Percentiles rank a stretch among this genome's conserved stretches.
phyloP scores from a whole-genome alignment of 2,329 filamentous ascomycete genomes.

The Nigrospora sphaerica region DNA sequence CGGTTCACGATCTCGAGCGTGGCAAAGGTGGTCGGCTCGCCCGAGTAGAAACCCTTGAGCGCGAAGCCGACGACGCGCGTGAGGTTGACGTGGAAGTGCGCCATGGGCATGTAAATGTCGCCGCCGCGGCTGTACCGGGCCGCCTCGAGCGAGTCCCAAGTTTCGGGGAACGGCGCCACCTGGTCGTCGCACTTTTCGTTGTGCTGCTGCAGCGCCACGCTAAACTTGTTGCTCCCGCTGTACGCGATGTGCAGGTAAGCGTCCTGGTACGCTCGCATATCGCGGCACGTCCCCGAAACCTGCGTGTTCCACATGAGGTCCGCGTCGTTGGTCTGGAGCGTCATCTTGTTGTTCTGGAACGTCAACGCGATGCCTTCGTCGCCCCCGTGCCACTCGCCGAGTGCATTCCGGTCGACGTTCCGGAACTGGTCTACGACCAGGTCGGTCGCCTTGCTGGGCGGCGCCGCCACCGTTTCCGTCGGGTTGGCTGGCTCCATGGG shows the following conservation, averaged over 20 bases:
- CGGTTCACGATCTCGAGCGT: slow-evolving; percentile 53
- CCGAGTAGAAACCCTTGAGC: slow-evolving; percentile 57
- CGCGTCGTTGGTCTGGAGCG: slow-evolving; percentile 49
- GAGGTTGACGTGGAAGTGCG: slow-evolving; percentile 57
- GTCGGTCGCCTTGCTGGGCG: slow-evolving; percentile 36
- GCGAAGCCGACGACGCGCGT: slow-evolving; percentile 49
- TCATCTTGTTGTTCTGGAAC: slow-evolving; percentile 42
- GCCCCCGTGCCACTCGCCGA: slow-evolving; percentile 58
- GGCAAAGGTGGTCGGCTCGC: slow-evolving; percentile 40
- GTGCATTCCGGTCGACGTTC: slow-evolving; percentile 43
- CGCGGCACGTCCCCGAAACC: slow-evolving; percentile 45
- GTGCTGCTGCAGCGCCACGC: slow-evolving; percentile 58
- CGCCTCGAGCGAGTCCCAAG: slow-evolving; percentile 61
- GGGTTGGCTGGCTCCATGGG: slow-evolving; percentile 32
- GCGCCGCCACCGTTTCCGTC: slow-evolving; percentile 40
- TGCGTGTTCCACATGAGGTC: slow-evolving; percentile 57
- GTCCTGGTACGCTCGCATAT: slow-evolving; percentile 44
- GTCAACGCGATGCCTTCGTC: slow-evolving; percentile 50
- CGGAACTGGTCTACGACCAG: slow-evolving; percentile 56
- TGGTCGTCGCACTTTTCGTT: slow-evolving; percentile 51
- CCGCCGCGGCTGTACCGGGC: slow-evolving; percentile 45
- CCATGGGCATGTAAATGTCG: slow-evolving; percentile 60
- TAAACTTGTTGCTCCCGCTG: slow-evolving; percentile 54
- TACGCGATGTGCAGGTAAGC: slow-evolving; percentile 61
- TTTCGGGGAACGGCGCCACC: slow-evolving; percentile 55